Evolutionary conservation across 2,329 filamentous ascomycete species (phyloP), one percentile per base, ranked within the genome.

Genomic region (Hymenotorrendiella dingleyae): DNA sequence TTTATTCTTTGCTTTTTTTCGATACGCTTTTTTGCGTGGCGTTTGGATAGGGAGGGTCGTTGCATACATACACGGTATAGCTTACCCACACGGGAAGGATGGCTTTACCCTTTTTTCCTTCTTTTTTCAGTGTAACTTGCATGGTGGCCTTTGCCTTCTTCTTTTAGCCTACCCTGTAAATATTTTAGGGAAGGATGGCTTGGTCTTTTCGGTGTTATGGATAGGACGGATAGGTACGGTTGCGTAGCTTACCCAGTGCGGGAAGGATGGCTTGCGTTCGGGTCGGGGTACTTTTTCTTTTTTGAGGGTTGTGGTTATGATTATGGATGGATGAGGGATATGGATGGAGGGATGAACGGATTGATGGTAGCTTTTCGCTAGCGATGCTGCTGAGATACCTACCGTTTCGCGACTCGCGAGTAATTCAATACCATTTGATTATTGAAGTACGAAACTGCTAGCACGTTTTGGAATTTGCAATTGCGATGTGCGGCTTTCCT

Each of bases 131-230:
- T 22, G 19, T 27, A 36, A 22, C 21, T 6, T 35, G 40, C 16
- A 27, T 29, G 32, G 32, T 36, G 43, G 44, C 21, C 21, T 16
- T 23, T 1, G 17, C 19, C 8, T 39, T 20, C 14, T 20, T 37
- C 42, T 38, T 38, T 43, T 35, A 55, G 53, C 48, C 48, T 49
- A 54, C 52, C 50, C 40, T 47, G 47, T 54, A 49, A 26, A 47
- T 38, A 43, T 21, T 17, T 27, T 47, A 47, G 48, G 54, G 54
- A 52, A 55, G 54, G 53, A 55, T 51, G 51, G 54, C 52, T 55
- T 46, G n/a, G 46, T 11, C 19, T 32, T 40, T 41, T 36, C 23
- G 19, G 27, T 43, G 27, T 38, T 36, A 14, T n/a, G 32, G 30
- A 29, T 42, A 24, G 32, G 7, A 14, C 12, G 20, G 22, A 8